These are phyloP conservation scores for Fusarium sp. DNA, from an alignment of 2,329 filamentous ascomycete species.

Conservation along the genomic window DNA sequence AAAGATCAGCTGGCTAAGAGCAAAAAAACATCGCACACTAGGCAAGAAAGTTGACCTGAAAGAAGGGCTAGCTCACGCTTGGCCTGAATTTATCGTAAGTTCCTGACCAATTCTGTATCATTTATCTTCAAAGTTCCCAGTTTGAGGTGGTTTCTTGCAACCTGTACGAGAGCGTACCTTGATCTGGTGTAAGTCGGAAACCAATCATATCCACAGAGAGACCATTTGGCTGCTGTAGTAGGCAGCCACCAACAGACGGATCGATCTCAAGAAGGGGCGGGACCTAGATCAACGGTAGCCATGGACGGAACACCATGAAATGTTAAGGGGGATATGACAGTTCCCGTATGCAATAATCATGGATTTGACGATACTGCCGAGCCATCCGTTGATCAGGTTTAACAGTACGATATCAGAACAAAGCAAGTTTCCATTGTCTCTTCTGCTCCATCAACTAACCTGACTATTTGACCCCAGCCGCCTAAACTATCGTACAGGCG, in stretches of 20 bases:
- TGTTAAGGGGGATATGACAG: conserved; percentile 22
- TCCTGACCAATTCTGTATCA: conserved; percentile 2
- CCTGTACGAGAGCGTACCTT: conserved; percentile 19
- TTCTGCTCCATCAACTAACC: conserved; percentile 6
- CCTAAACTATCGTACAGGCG: conserved; percentile 27
- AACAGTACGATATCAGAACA: conserved; percentile 10
- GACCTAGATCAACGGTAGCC: conserved; percentile 31
- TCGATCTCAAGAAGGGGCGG: conserved; percentile 40
- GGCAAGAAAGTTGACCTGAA: background rate
- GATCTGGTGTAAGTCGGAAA: conserved; percentile 36
- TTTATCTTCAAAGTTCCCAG: conserved; percentile 3
- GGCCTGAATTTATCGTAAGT: conserved; percentile 6
- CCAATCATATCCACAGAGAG: conserved; percentile 36
- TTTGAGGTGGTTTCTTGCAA: conserved; percentile 17
- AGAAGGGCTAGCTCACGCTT: background rate
- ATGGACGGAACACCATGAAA: conserved; percentile 26
- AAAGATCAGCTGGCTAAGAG: background rate
- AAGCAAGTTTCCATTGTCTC: conserved; percentile 20
- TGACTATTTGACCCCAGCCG: conserved; percentile 11
- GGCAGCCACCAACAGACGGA: conserved; percentile 39
- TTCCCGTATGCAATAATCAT: conserved; percentile 35
- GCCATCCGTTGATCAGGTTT: conserved; percentile 21
- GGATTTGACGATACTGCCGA: conserved; percentile 29
- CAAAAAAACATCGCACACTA: background rate
- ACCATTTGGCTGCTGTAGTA: conserved; percentile 27